Conservation (phyloP, 345 rosid species). For the Atalantia buxifolia region DNA sequence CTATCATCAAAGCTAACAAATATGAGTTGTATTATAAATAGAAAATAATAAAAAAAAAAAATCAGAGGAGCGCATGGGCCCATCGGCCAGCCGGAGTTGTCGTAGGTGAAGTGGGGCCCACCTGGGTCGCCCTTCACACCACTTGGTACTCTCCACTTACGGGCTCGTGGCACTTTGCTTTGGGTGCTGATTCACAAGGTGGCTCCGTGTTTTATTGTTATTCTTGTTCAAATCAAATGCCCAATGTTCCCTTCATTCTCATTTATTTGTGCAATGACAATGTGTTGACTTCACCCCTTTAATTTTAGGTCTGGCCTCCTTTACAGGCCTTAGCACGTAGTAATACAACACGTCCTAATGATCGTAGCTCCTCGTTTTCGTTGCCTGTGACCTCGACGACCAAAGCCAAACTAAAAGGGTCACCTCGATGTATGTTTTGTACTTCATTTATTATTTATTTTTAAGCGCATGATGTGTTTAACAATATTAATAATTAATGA, state of each 20-base stretch:
- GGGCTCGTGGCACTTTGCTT: background rate
- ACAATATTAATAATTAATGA: too few relatives aligned
- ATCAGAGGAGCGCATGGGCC: background rate
- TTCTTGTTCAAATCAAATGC: background rate
- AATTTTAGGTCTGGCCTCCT: background rate
- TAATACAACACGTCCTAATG: background rate
- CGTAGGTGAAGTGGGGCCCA: conserved; percentile 18
- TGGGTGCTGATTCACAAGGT: conserved; percentile 12
- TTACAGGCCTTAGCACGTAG: too few relatives aligned
- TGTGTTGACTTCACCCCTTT: background rate
- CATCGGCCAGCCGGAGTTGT: conserved; percentile 4
- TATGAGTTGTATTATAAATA: too few relatives aligned
- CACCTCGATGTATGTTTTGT: too few relatives aligned
- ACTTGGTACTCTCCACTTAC: conserved; percentile 3
- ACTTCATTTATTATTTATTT: too few relatives aligned
- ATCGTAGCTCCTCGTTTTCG: too few relatives aligned
- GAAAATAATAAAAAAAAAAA: too few relatives aligned
- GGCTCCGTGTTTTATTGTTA: background rate
- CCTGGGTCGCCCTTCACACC: background rate
- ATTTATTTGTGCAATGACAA: too few relatives aligned
- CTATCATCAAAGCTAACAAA: too few relatives aligned
- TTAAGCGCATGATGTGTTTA: too few relatives aligned
- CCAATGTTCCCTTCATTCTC: background rate
- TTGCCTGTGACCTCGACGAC: too few relatives aligned
- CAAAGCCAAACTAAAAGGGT: too few relatives aligned